A percentile compares a stretch with the other conserved stretches of the same genome.
These are phyloP conservation scores for Wickerhamiella parazyma DNA, from an alignment of 805 yeast genomes.

Conservation along the genomic window DNA sequence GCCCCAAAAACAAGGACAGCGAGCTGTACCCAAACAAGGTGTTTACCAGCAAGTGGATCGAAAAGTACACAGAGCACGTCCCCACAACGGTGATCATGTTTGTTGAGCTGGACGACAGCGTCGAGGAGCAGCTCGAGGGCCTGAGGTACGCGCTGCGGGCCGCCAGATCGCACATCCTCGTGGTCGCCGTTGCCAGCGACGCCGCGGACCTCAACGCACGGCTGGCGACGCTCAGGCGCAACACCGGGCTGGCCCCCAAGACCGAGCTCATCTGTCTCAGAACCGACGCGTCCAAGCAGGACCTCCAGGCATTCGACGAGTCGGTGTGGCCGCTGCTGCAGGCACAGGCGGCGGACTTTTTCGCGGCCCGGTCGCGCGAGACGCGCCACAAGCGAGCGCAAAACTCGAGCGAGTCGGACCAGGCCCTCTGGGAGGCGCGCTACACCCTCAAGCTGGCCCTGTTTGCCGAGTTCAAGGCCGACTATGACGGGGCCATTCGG, in stretches of 20 bases:
- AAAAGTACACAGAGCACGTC: conserved; percentile 34
- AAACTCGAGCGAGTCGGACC: conserved; percentile 19
- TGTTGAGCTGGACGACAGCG: conserved; percentile 25
- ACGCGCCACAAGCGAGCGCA: conserved; percentile 16
- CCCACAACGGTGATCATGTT: conserved; percentile 38
- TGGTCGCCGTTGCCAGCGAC: neutral
- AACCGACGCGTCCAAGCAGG: conserved; percentile 29
- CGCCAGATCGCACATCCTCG: conserved; percentile 6
- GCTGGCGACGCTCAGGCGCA: conserved; percentile 26
- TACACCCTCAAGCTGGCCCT: conserved; percentile 39
- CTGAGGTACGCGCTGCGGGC: conserved; percentile 11
- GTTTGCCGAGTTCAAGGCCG: conserved; percentile 36
- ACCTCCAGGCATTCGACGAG: conserved; percentile 30
- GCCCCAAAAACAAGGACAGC: conserved; percentile 35
- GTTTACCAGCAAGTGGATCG: conserved; percentile 38
- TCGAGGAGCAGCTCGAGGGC: conserved; percentile 16
- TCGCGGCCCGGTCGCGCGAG: conserved; percentile 12
- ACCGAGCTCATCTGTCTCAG: conserved; percentile 33
- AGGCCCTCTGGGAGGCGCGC: conserved; percentile 36
- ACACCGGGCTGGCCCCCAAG: conserved; percentile 33
- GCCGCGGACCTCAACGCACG: neutral
- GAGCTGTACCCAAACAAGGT: conserved; percentile 31
- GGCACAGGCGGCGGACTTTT: conserved; percentile 34
- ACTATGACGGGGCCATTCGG: conserved; percentile 37
- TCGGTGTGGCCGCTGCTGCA: conserved; percentile 29